Conservation (phyloP, 108 stramenopile species). For the Conticribra guillardii region DNA sequence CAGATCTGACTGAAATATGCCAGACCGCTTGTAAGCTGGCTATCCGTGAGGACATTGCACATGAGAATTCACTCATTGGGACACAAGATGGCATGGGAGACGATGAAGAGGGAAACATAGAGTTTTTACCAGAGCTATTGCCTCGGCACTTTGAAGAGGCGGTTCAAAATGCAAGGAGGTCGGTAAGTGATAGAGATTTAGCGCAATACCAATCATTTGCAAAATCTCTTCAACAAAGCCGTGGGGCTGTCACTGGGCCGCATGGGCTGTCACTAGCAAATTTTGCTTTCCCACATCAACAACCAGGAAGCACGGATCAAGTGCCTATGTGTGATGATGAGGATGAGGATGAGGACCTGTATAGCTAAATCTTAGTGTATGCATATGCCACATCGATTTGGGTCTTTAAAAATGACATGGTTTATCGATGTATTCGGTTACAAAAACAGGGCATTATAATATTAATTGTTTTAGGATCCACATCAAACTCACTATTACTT, state of each 20-base stretch:
- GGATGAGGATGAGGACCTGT: slow-evolving; percentile 63
- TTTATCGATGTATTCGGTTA: no score
- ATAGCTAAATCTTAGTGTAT: slow-evolving; percentile 27
- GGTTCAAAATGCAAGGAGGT: slow-evolving; percentile 89
- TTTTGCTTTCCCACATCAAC: slow-evolving; percentile 53
- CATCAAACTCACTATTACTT: no score
- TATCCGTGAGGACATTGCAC: slow-evolving; percentile 89
- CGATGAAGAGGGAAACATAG: slow-evolving; percentile 54
- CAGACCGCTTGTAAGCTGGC: slow-evolving; percentile 88
- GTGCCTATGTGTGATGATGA: slow-evolving; percentile 25
- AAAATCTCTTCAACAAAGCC: slow-evolving; percentile 41
- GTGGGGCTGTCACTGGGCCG: slow-evolving; percentile 1
- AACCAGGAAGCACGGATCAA: slow-evolving; percentile 1
- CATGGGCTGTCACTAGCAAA: slow-evolving; percentile 17
- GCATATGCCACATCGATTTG: no score
- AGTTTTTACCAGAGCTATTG: slow-evolving; percentile 53
- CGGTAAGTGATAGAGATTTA: slow-evolving; percentile 93
- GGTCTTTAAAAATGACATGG: no score
- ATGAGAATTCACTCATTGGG: no score
- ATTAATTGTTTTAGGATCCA: no score
- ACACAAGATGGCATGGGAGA: no score
- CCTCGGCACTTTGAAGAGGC: slow-evolving; percentile 93
- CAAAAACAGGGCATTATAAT: no score
- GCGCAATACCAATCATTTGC: slow-evolving; percentile 92
- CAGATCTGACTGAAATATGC: slow-evolving; percentile 93